Conservation (phyloP, 805 yeast species). For the Debaryomyces hansenii region DNA sequence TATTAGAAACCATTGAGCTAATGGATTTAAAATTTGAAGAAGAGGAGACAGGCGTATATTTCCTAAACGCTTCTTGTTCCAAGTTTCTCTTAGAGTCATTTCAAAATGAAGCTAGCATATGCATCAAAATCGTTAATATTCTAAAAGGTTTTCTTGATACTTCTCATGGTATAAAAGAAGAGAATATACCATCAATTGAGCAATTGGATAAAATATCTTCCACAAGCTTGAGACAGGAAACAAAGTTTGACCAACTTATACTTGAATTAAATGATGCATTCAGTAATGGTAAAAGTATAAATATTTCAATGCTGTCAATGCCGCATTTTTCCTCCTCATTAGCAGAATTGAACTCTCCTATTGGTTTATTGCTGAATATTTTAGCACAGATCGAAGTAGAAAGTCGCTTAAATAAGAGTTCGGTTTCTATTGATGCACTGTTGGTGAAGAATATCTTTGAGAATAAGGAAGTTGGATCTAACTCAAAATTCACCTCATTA, state of each 20-base stretch:
- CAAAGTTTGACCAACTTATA: background rate
- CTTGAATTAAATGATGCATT: background rate
- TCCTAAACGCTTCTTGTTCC: background rate
- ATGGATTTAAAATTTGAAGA: background rate
- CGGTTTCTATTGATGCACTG: background rate
- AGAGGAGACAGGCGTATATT: background rate
- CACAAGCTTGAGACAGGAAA: background rate
- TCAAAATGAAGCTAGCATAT: background rate
- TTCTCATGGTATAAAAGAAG: background rate
- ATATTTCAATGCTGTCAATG: no score
- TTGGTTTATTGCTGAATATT: background rate
- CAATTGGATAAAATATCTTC: background rate
- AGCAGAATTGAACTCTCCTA: background rate
- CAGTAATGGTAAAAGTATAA: background rate
- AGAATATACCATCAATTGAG: background rate
- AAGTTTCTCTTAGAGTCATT: background rate
- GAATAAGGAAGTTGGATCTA: background rate
- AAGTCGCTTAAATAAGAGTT: background rate
- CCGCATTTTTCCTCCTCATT: no score
- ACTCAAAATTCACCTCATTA: background rate
- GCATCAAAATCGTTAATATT: background rate
- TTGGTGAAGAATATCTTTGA: background rate
- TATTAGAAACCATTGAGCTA: constrained; percentile 2
- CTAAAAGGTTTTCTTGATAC: background rate
- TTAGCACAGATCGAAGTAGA: background rate